Evolutionary conservation across 140 eudicot genomes (phyloP), one percentile per base, ranked within the genome.

Genomic region (Flaveria floridana): DNA sequence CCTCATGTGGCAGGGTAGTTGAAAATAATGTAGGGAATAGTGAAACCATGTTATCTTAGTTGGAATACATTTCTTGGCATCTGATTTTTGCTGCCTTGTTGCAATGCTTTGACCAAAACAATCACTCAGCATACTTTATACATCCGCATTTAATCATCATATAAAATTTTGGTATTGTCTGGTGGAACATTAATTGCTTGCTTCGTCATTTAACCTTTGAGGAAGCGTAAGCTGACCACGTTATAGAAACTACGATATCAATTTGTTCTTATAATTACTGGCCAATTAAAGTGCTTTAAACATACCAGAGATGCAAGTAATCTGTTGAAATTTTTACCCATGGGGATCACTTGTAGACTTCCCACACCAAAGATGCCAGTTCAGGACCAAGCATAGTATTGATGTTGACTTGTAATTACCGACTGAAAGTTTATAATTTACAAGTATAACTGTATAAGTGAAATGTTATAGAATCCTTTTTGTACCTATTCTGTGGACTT

Each of bases 1-100:
- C 76, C 9, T 61, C 46, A 20, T 47, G 21, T 11, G 48, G 82
- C 52, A 25, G 12, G 78, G 78, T 78, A 39, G 78, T 51, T 79
- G 82, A 53, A 53, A 51, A 71, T 26, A 16, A 53, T 53, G 59
- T n/a, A 53, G 59, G 59, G 23, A 2, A 53, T 16, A 53, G 1
- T 15, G 59, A 53, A 15, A 53, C 10, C 8, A 6, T 53, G 21
- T 16, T 53, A 23, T 53, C 20, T 53, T 53, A 53, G 59, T 53
- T 53, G 20, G 55, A 37, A 50, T 62, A 2, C 5, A 16, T 69
- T 66, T 56, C 44, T 77, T 44, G 47, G 59, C 58, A 53, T 39
- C 25, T 28, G 5, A 16, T 72, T 18, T 37, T 55, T 41, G 26
- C 41, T 37, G 21, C 12, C 55, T 19, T 72, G 19, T 23, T 18